phyloP scores from a whole-genome alignment of 805 yeast species.

The Starmera quercuum region DNA sequence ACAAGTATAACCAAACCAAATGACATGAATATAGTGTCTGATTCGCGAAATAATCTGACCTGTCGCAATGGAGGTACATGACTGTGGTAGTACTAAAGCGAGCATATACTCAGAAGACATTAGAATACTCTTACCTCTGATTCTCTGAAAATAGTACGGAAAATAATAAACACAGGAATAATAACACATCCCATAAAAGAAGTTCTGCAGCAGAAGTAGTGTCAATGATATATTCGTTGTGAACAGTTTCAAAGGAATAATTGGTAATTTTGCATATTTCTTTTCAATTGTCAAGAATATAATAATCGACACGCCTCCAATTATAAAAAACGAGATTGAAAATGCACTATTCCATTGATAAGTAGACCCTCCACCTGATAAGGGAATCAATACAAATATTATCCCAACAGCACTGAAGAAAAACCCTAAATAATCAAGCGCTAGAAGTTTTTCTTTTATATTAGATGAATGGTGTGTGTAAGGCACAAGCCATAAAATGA shows the following conservation, averaged over 20 bases:
- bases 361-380: constrained; percentile 51
- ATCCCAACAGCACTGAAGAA: constrained; percentile 36
- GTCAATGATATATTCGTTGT: constrained; percentile 23
- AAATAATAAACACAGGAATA: constrained; percentile 37
- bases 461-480: constrained; percentile 8
- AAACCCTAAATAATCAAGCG: constrained; percentile 45
- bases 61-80: constrained; percentile 1
- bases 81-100: constrained; percentile 5
- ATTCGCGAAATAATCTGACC: constrained; percentile 4
- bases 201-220: constrained; percentile 21
- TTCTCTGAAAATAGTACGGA: constrained; percentile 31
- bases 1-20: constrained; percentile 26
- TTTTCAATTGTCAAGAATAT: constrained; percentile 41
- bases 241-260: constrained; percentile 44
- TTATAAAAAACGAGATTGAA: constrained; percentile 25
- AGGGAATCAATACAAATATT: constrained; percentile 39
- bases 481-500: constrained; percentile 23
- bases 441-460: constrained; percentile 28
- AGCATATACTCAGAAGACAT: constrained; percentile 3
- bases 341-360: constrained; percentile 38
- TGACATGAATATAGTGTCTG: constrained; percentile 3
- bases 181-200: constrained; percentile 42
- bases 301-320: constrained; percentile 30
- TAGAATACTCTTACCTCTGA: constrained; percentile 18
- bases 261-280: constrained; percentile 41